Base-by-base conservation (phyloP, 441 rosid genomes). In the Cnidoscolus chayamansa region DNA sequence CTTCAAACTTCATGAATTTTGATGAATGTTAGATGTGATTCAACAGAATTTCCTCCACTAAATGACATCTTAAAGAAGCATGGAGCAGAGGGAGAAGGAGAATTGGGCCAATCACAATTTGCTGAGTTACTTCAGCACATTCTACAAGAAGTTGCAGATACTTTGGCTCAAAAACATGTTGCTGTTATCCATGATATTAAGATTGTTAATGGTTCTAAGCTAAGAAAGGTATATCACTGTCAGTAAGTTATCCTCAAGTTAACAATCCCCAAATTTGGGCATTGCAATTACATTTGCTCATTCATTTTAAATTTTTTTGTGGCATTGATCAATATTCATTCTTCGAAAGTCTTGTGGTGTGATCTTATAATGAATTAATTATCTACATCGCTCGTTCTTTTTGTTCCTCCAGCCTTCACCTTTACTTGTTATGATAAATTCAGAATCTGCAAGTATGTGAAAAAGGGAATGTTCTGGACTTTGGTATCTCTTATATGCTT, bases 51-150 rank as follows among this genome's bases (percentile, higher is more conserved):
- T 74, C 88, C 89, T 59, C 56, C 66, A 68, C 71, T 92, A 73
- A 83, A 89, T 76, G 91, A 84, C 59, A 89, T 92, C 70, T 80
- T 92, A 66, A 84, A 86, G 83, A 92, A 86, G 74, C 87, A 89
- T 66, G 86, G 86, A 72, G 91, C 87, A 45, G 91, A 88, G 72
- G 97, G 86, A 35, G 82, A 85, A 53, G 90, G 79, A 77, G 89
- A 87, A 61, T 73, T 92, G 63, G 97, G 97, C 54, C 96, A 90
- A 78, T 88, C 96, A 71, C 97, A 92, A 76, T 92, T 92, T 78
- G 96, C 97, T 1, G 79, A 90, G 67, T 70, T 86, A 50, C 85
- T 92, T 53, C 98, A 89, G 80, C 85, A 85, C 45, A 79, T 92
- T 76, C 78, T 92, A 67, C 92, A 88, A 80, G 98, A 89, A 55